These are phyloP conservation scores for Podaxis sp. DNA, from an alignment of 768 basidiomycete species.

Conservation along the genomic window DNA sequence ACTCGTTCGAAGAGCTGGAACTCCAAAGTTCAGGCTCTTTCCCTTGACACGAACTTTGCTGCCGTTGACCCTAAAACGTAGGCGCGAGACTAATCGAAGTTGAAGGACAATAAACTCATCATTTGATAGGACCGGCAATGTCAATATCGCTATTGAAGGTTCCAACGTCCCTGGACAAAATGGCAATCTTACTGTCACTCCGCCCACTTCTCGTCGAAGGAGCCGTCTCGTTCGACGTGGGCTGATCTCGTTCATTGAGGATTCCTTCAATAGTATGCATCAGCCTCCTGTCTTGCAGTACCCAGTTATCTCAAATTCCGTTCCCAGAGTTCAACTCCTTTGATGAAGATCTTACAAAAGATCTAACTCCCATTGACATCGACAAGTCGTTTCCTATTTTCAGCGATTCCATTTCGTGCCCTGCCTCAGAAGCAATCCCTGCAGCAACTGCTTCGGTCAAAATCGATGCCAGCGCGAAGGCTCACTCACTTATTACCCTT, in stretches of 20 bases:
- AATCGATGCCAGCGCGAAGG: constrained; percentile 12
- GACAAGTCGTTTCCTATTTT: constrained; percentile 23
- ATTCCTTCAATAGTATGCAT: constrained; percentile 3
- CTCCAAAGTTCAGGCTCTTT: constrained; percentile 31
- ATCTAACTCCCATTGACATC: background rate
- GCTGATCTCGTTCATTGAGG: background rate
- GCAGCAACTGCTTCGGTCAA: background rate
- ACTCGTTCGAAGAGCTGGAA: constrained; percentile 25
- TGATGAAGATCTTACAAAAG: constrained; percentile 20
- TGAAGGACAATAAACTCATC: background rate
- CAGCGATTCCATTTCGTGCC: constrained; percentile 18
- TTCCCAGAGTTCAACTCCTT: constrained; percentile 20
- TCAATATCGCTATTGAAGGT: constrained; percentile 12
- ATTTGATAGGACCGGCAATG: background rate
- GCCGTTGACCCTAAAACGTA: constrained; percentile 18
- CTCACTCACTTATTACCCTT: background rate
- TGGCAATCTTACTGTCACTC: background rate
- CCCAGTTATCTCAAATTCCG: background rate
- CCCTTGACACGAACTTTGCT: constrained; percentile 33
- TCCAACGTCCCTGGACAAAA: constrained; percentile 16
- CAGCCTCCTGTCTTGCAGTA: background rate
- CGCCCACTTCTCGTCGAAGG: background rate
- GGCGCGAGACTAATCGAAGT: background rate
- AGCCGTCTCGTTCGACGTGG: background rate
- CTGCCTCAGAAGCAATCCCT: background rate